Evolutionary conservation across 805 yeast genomes (phyloP), one percentile per base, ranked within the genome.

Genomic region (Naumovozyma dairenensis): DNA sequence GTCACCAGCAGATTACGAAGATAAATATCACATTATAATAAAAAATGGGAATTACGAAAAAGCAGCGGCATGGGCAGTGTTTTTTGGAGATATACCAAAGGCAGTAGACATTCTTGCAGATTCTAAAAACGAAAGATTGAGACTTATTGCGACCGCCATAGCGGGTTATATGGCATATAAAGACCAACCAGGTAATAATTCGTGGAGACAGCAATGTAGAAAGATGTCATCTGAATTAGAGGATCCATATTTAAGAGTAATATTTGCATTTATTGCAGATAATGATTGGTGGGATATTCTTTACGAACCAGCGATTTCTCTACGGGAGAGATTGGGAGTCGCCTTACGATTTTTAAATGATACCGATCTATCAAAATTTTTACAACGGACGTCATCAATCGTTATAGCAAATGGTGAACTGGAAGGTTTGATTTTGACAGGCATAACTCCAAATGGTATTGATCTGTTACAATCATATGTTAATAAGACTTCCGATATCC

Each of bases 61-160:
- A 51, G 97, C 98, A 1, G 98, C 96, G 1, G 97, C 94, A 0
- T 84, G 95, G 94, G 96, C 96, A 0, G 87, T 86, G 0, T 89
- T 89, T 56, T 89, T 84, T 52, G 96, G 94, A 5, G 83, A 86
- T 54, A 81, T 89, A 2, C 69, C 72, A 2, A 69, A 76, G 32
- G 94, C 96, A 0, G 81, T 87, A 4, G 75, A 74, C 28, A 79
- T 85, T n/a, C 62, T 89, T 34, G 74, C 82, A 0, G 65, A 72
- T n/a, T 74, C 94, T 2, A 76, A 76, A 31, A 77, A 72, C 37
- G 86, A 80, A 51, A 63, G 77, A 34, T 65, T 83, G 29, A 61
- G 80, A 32, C 67, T 89, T 29, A 86, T 89, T 70, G 85, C 95
- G 0, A 80, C 97, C 0, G 96, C 97, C 0, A 82, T 86, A 29